These are phyloP conservation scores for Phaeotremella fagi DNA, from an alignment of 768 basidiomycete species.

Conservation along the genomic window DNA sequence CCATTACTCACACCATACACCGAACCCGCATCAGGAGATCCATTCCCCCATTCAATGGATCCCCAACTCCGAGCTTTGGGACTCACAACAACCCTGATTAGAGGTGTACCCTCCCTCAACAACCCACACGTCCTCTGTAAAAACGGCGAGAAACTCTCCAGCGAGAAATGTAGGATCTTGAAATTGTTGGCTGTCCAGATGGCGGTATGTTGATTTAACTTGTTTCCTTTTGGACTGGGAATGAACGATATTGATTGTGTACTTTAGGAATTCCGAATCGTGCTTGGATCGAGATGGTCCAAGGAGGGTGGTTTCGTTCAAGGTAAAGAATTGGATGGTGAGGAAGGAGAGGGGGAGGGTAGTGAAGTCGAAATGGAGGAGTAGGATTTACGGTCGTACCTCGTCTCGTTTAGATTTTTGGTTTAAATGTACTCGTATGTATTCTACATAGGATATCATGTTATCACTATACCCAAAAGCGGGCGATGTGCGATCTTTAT, in stretches of 20 bases:
- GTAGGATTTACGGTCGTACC: too few species aligned
- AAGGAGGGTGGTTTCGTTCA: constrained; percentile 41
- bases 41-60: constrained; percentile 96
- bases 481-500: too few species aligned
- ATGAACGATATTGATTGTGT: too few species aligned
- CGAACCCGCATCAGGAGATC: constrained; percentile 64
- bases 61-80: constrained; percentile 92
- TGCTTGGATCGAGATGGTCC: constrained; percentile 44
- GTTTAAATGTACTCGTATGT: too few species aligned
- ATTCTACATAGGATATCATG: too few species aligned
- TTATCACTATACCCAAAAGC: too few species aligned
- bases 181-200: constrained; percentile 86
- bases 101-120: constrained; percentile 79
- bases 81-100: constrained; percentile 72
- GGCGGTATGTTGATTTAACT: constrained; percentile 57
- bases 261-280: constrained; percentile 44
- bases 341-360: constrained; percentile 11
- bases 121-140: constrained; percentile 78
- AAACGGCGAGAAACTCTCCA: constrained; percentile 68
- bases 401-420: too few species aligned
- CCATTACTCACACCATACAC: constrained; percentile 64
- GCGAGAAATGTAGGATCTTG: constrained; percentile 85
- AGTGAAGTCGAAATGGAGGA: too few species aligned
- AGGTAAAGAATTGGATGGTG: constrained; percentile 27
- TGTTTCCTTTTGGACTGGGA: too few species aligned